Evolutionary conservation across 164 flowering plant species (phyloP).

Genomic region (Magnolia officinalis): DNA sequence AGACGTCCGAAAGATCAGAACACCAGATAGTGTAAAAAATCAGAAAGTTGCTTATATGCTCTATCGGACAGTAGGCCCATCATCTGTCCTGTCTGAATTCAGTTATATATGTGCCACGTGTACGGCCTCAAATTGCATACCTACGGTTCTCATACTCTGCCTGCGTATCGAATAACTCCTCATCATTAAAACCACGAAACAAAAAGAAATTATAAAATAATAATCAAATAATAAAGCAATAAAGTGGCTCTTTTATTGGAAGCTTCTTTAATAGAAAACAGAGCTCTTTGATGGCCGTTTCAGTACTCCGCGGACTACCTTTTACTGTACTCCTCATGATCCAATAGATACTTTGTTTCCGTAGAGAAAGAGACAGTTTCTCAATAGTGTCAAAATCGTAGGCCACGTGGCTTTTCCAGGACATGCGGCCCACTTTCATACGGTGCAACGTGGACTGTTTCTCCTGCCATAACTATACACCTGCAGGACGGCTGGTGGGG

Average conservation of each 20-base stretch:
- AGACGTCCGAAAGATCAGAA: no score
- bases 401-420: background rate
- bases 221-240: background rate
- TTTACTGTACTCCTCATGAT: background rate
- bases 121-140: background rate
- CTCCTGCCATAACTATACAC: no score
- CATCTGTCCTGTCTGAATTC: background rate
- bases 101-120: background rate
- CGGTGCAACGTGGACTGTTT: background rate
- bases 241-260: background rate
- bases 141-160: background rate
- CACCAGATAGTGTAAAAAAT: no score
- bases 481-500: no score
- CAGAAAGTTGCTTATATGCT: no score
- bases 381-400: background rate
- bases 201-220: background rate
- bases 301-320: background rate
- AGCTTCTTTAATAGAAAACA: constrained; percentile 1
- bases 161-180: background rate
- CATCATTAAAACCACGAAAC: background rate
- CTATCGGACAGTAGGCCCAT: background rate
- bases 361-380: no score
- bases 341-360: no score
- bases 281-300: background rate
- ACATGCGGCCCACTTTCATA: background rate